These are phyloP conservation scores for Yamadazyma sp. DNA, from an alignment of 805 yeast species.

Conservation along the genomic window DNA sequence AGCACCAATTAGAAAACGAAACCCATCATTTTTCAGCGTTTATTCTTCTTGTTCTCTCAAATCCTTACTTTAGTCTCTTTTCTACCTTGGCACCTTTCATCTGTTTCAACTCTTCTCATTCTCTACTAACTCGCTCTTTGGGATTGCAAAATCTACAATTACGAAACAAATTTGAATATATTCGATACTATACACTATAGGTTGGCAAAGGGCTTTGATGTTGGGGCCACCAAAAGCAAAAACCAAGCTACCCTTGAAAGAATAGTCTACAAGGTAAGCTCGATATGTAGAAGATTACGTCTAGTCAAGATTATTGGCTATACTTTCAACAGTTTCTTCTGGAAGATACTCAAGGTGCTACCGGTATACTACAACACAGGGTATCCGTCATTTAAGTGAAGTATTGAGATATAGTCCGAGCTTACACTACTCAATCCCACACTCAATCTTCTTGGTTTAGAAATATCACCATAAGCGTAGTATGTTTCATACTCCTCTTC, in stretches of 20 bases:
- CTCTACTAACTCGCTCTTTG: too few species aligned
- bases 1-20: too few species aligned
- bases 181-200: too few species aligned
- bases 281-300: slow-evolving; percentile 19
- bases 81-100: too few species aligned
- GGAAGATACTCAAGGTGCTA: slow-evolving; percentile 44
- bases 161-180: too few species aligned
- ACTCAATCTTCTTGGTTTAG: slow-evolving; percentile 3
- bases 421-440: neutral
- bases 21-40: too few species aligned
- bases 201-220: too few species aligned
- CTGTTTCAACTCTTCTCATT: too few species aligned
- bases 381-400: slow-evolving; percentile 4
- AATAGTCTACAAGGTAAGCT: slow-evolving; percentile 5
- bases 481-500: neutral
- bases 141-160: too few species aligned
- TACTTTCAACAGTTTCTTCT: slow-evolving; percentile 22
- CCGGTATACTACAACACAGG: slow-evolving; percentile 25
- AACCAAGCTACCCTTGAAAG: neutral
- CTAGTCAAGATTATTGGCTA: slow-evolving; percentile 37
- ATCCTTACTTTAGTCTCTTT: too few species aligned
- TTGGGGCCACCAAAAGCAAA: slow-evolving; percentile 60
- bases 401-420: too few species aligned
- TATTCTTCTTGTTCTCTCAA: too few species aligned
- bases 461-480: neutral